Evolutionary conservation across 129 eudicot genomes (phyloP).

Genomic region (Solidago caesia): DNA sequence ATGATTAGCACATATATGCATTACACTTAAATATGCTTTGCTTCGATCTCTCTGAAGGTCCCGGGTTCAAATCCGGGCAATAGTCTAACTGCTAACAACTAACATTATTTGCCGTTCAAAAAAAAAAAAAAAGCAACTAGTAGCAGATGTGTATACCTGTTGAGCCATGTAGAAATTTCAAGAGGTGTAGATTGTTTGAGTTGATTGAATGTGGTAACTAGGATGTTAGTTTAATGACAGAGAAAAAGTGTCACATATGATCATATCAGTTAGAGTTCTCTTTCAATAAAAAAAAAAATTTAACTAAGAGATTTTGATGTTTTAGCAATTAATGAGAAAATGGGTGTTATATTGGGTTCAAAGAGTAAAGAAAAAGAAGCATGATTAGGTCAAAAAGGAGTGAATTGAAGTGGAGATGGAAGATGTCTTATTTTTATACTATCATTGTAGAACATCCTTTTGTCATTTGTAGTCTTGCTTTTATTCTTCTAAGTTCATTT

Average conservation of each 20-base stretch:
- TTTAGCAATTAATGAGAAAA: conserved; percentile 12
- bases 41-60: too few relatives aligned
- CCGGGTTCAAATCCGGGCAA: background rate
- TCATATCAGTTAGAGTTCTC: conserved; percentile 28
- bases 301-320: conserved; percentile 12
- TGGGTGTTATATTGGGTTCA: conserved; percentile 28
- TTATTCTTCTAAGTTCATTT: conserved; percentile 16
- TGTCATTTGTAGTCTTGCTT: conserved; percentile 31
- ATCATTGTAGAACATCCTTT: conserved; percentile 34
- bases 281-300: background rate
- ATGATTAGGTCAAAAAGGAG: conserved; percentile 37
- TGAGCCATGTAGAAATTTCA: conserved; percentile 34
- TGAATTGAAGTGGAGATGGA: conserved; percentile 27
- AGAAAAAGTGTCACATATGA: conserved; percentile 23
- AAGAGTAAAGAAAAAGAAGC: conserved; percentile 33
- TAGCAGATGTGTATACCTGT: conserved; percentile 28
- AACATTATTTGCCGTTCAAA: too few relatives aligned
- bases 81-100: too few relatives aligned
- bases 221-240: conserved; percentile 23
- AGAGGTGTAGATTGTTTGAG: conserved; percentile 15
- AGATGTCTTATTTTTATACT: conserved; percentile 21
- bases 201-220: conserved; percentile 23
- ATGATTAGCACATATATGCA: background rate
- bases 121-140: background rate
- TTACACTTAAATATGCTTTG: too few relatives aligned